Conservation (phyloP, 257 asterid genomes). For the Nicotiana benthamiana region DNA sequence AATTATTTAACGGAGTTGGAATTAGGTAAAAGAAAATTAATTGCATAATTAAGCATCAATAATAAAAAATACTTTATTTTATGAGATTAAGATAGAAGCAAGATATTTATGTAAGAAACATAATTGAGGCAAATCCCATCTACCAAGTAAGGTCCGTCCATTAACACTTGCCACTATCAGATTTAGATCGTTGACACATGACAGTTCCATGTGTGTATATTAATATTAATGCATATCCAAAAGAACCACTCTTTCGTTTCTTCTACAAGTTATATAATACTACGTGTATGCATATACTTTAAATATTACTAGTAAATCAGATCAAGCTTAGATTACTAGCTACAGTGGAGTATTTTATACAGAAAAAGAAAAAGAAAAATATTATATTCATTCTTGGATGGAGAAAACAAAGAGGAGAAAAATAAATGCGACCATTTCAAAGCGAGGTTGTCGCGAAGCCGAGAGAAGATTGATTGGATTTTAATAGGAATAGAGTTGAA, state of each 20-base stretch:
- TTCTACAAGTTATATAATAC: background rate
- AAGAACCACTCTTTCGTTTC: background rate
- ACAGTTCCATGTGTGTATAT: background rate
- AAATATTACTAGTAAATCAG: background rate
- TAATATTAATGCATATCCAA: background rate
- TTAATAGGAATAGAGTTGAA: background rate
- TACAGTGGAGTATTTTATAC: too few species aligned
- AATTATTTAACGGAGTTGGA: background rate
- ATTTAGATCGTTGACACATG: slow-evolving; percentile 3
- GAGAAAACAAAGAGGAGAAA: background rate
- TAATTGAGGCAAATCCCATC: background rate
- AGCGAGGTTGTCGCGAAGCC: slow-evolving; percentile 6
- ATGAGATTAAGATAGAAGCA: background rate
- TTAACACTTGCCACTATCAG: background rate
- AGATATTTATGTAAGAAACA: background rate
- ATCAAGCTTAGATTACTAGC: background rate
- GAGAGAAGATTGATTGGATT: slow-evolving; percentile 1
- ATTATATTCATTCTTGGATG: background rate
- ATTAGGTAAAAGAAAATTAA: background rate
- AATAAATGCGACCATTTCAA: slow-evolving; percentile 12
- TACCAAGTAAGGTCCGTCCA: background rate
- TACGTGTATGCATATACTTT: background rate
- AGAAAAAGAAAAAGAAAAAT: too few species aligned
- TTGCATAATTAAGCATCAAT: background rate
- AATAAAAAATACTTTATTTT: background rate